Evolutionary conservation across 805 yeast species (phyloP), one percentile per base, ranked within the genome.

Genomic region (Nakazawaea pomicola): DNA sequence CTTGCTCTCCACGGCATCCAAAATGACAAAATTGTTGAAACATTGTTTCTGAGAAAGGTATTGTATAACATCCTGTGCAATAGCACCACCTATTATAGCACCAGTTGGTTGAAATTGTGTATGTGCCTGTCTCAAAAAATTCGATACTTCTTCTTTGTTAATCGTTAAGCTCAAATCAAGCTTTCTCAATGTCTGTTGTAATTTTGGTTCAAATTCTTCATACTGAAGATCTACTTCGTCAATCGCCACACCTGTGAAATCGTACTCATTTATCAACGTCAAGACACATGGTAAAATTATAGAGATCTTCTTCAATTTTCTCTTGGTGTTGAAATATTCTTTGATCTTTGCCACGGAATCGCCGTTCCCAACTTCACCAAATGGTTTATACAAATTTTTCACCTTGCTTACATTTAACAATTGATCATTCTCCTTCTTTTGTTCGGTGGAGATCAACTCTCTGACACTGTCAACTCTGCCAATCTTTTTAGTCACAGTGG

Each of bases 41-140:
- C 97, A 95, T 31, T 79, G 70, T 49, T 76, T 75, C 32, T 93
- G 83, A 9, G 45, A 42, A 39, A 91, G 60, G 41, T 72, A 78
- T 62, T 93, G 93, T 34, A 93, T 83, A 11, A 88, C 82, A 57
- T 90, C 96, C 61, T 93, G 99, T 2, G 95, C 84, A 18, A 91
- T 61, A 1, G 87, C 72, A 1, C 98, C 99, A 5, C 98, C 99
- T 6, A 91, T 50, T 2, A 93, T 75, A 0, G 98, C 95, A 4
- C 93, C 78, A 0, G 81, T 80, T 1, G 97, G 96, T 9, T 88
- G 73, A 49, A 84, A 76, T 54, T 89, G 95, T 2, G 87, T 60
- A 47, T 53, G 65, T 6, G 70, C 70, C 53, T 83, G 87, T 16
- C 54, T 58, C 1, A 70, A 48, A 33, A 81, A 57, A 19, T 60